These are phyloP conservation scores for Cordyceps pruinosa DNA, from an alignment of 2,329 filamentous ascomycete species.

Conservation along the genomic window DNA sequence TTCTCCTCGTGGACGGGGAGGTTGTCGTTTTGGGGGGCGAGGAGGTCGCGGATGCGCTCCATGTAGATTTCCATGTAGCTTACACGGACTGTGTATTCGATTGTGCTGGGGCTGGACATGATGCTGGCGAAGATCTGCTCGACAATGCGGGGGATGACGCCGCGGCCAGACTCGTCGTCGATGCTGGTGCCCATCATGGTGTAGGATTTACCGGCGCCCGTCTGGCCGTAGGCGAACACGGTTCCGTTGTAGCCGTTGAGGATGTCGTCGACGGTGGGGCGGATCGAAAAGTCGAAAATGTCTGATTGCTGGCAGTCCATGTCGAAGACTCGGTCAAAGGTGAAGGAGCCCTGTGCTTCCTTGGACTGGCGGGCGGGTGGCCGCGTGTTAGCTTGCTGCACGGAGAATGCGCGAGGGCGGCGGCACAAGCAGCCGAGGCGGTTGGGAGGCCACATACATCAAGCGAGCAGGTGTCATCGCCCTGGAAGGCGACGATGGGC, in stretches of 20 bases:
- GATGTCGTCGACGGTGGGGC: constrained; percentile 93
- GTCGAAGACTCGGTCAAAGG: constrained; percentile 95
- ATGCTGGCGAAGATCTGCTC: constrained; percentile 98
- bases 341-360: constrained; percentile 80
- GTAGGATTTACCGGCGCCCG: constrained; percentile 96
- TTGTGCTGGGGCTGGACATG: constrained; percentile 80
- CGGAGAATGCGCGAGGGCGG: neutral
- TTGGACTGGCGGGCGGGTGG: constrained; percentile 57
- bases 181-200: constrained; percentile 84
- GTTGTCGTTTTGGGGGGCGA: constrained; percentile 91
- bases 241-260: constrained; percentile 99
- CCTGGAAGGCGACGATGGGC: constrained; percentile 83
- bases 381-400: neutral
- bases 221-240: constrained; percentile 97
- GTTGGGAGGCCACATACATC: constrained; percentile 53
- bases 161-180: constrained; percentile 78
- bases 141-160: constrained; percentile 93
- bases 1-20: constrained; percentile 97
- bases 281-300: constrained; percentile 97
- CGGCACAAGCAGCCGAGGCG: neutral
- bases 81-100: constrained; percentile 97
- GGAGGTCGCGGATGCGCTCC: constrained; percentile 92
- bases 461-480: constrained; percentile 80
- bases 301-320: constrained; percentile 86
- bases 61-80: constrained; percentile 99